Conservation (phyloP, 345 rosid species). For the Melaleuca alternifolia region DNA sequence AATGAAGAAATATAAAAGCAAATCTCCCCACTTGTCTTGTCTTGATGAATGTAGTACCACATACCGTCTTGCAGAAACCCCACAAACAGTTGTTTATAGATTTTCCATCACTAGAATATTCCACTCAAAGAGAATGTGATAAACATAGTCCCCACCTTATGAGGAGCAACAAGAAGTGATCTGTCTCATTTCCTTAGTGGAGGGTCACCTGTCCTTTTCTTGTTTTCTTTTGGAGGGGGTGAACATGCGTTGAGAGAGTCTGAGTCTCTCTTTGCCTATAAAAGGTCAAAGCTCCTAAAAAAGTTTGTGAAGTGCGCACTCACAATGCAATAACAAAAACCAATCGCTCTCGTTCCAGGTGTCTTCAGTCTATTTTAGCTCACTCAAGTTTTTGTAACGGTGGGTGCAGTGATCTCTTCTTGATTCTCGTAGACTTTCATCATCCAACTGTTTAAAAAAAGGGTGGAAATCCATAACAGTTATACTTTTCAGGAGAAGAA, state of each 20-base stretch:
- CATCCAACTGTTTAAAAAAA: neutral
- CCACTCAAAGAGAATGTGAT: conserved; percentile 13
- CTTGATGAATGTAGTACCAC: neutral
- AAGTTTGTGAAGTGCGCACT: neutral
- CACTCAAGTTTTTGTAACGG: neutral
- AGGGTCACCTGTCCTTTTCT: conserved; percentile 4
- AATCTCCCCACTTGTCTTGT: neutral
- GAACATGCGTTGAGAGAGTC: neutral
- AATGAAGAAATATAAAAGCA: neutral
- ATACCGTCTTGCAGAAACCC: neutral
- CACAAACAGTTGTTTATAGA: neutral
- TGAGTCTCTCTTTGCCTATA: conserved; percentile 20
- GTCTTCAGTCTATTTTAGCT: neutral
- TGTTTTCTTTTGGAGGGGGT: neutral
- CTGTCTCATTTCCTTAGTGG: conserved; percentile 23
- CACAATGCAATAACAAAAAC: neutral
- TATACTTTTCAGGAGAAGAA: conserved; percentile 26
- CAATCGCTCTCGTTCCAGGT: neutral
- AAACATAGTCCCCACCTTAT: conserved; percentile 19
- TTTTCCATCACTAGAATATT: conserved; percentile 6
- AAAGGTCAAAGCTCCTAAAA: conserved; percentile 9
- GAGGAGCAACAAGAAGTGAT: conserved; percentile 7
- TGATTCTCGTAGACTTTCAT: neutral
- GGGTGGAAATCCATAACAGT: neutral
- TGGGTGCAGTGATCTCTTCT: neutral